Percentiles rank a stretch among this genome's conserved stretches.
Conservation (phyloP, 192 early-diverging fungal genomes). For the Coemansia sp. region DNA sequence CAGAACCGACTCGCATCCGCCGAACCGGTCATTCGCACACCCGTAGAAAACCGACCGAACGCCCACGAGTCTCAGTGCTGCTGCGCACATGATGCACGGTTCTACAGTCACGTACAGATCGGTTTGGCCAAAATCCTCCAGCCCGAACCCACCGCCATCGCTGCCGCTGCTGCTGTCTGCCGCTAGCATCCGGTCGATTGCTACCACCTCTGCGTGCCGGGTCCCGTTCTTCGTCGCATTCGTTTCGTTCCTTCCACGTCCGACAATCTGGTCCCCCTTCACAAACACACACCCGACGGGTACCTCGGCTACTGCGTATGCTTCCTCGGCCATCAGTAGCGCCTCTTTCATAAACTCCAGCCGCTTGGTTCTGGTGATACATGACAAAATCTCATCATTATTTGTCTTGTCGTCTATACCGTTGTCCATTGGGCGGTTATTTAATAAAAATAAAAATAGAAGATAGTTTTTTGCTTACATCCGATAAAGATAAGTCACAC, state of each 20-base stretch:
- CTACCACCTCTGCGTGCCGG: conserved; percentile 92
- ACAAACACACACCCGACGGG: conserved; percentile 98
- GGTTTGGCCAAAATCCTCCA: conserved; percentile 54
- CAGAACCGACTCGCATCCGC: conserved; percentile 92
- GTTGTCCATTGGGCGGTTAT: background rate
- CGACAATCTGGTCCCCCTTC: conserved; percentile 64
- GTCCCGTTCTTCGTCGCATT: conserved; percentile 88
- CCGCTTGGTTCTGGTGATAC: conserved; percentile 5
- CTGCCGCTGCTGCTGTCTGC: background rate
- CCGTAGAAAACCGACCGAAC: conserved; percentile 91
- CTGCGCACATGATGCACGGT: conserved; percentile 97
- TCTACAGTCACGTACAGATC: conserved; percentile 96
- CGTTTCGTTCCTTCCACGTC: conserved; percentile 82
- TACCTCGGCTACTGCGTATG: conserved; percentile 79
- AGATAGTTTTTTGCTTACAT: too few species aligned
- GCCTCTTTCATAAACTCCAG: conserved; percentile 30
- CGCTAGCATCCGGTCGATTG: conserved; percentile 78
- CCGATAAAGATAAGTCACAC: too few species aligned
- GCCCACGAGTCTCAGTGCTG: conserved; percentile 78
- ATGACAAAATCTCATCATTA: background rate
- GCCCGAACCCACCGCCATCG: conserved; percentile 17
- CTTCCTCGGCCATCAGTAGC: conserved; percentile 74
- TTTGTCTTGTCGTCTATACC: background rate
- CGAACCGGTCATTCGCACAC: conserved; percentile 92
- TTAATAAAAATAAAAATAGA: too few species aligned